Base-by-base conservation (phyloP, 768 basidiomycete genomes). In the Chalciporus chontae region DNA sequence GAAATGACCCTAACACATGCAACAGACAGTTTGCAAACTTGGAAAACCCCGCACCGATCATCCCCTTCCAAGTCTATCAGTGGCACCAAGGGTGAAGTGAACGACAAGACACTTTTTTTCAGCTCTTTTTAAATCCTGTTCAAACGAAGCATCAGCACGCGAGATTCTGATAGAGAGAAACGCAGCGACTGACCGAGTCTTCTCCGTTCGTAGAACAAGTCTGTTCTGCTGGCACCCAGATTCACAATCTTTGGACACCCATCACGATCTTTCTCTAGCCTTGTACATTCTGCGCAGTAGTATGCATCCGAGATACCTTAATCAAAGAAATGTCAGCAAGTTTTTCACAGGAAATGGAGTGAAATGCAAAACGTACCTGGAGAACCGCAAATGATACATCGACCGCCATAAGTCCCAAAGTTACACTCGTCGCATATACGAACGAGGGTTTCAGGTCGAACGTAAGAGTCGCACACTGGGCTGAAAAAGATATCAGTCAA, bases 401-500 rank as follows among this genome's bases (percentile, higher is more conserved):
- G 79, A 43, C 95, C 95, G 19, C 96, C 94, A 66, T 96, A 96
- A 40, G 93, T 95, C 58, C 94, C 91, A 73, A 98, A 99, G 70
- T 98, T 98, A 72, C 96, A 99, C 74, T 99, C 96, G 67, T 99
- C 96, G 69, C 96, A 99, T 58, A 97, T 97, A 55, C 95, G 83
- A 51, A 98, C 96, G 56, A 98, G 79, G 19, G 95, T 98, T 72
- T 95, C 94, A 61, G 96, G 96, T 60, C 96, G 83, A 55, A 99
- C 96, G 72, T 98, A 98, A 49, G 95, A 97, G 74, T 99, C 95
- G 74, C 95, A 99, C 40, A 97, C 91, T 8, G 95, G 95, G 69
- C 95, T 99, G 5, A 34, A 29, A 34, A 29, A 23, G 21, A 48
- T 40, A n/a, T 55, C 6, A 49, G 31, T 0, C 5, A 24, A 23